These are phyloP conservation scores for Urochloa ruziziensis DNA, from an alignment of 176 grass and related monocot species.

Conservation along the genomic window DNA sequence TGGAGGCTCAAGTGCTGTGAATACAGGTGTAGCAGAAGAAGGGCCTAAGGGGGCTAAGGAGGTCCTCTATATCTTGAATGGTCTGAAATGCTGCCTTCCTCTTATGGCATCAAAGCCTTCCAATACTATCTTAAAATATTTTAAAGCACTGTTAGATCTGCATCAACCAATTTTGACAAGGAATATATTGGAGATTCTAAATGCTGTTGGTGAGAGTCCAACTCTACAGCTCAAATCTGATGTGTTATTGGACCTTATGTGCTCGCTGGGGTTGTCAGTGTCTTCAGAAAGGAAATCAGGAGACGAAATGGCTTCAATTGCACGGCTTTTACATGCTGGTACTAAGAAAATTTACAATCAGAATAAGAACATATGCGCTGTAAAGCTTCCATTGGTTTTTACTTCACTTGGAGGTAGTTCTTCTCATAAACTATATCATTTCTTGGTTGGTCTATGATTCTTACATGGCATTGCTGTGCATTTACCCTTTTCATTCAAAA, in stretches of 20 bases:
- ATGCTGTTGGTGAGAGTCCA: conserved; percentile 56
- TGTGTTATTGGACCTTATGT: conserved; percentile 70
- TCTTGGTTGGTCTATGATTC: neutral
- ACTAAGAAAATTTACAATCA: conserved; percentile 67
- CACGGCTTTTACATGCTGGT: conserved; percentile 66
- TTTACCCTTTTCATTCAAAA: neutral
- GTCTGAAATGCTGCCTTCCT: conserved; percentile 71
- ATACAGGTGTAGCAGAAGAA: conserved; percentile 44
- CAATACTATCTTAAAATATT: conserved; percentile 77
- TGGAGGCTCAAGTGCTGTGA: conserved; percentile 62
- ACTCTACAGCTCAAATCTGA: conserved; percentile 60
- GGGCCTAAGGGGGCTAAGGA: conserved; percentile 73
- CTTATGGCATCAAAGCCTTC: conserved; percentile 74
- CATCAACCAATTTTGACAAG: conserved; percentile 64
- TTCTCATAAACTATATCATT: conserved; percentile 28
- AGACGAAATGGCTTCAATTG: conserved; percentile 75
- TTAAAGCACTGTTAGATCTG: conserved; percentile 62
- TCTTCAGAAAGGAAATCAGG: conserved; percentile 71
- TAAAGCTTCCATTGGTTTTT: conserved; percentile 76
- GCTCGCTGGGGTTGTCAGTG: conserved; percentile 55
- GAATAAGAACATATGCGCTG: conserved; percentile 61
- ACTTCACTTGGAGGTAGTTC: conserved; percentile 77
- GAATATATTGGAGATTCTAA: conserved; percentile 77
- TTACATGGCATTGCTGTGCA: neutral
- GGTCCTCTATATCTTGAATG: conserved; percentile 67